Percentiles rank a stretch among this genome's conserved stretches.
phyloP scores from a whole-genome alignment of 306 rosid species.

The Sesbania bispinosa region DNA sequence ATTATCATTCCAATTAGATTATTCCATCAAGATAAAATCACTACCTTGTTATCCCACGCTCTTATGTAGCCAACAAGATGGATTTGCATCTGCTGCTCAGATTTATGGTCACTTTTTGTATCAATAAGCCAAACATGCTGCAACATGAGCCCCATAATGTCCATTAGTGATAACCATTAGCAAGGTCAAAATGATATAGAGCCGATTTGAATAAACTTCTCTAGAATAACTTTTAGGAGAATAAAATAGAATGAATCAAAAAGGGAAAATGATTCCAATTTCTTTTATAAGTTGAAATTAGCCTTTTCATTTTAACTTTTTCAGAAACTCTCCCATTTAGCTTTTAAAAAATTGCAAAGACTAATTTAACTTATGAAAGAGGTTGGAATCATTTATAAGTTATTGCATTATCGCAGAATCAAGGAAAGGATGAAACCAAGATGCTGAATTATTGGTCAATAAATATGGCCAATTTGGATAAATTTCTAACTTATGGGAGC shows the following conservation, averaged over 20 bases:
- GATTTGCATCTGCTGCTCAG: slow-evolving; percentile 48
- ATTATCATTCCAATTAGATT: not conserved
- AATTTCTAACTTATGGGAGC: no score
- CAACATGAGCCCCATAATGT: slow-evolving; percentile 21
- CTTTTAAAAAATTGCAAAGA: no score
- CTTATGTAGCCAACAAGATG: slow-evolving; percentile 66
- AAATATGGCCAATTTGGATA: no score
- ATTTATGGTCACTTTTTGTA: slow-evolving; percentile 24
- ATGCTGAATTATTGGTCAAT: not conserved
- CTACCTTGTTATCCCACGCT: slow-evolving; percentile 49
- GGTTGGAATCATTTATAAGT: no score
- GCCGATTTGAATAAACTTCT: no score
- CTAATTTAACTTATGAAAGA: no score
- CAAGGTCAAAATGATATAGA: not conserved
- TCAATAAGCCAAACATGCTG: slow-evolving; percentile 49
- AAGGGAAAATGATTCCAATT: no score
- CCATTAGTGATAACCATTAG: not conserved
- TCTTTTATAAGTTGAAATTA: no score
- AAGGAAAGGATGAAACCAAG: not conserved
- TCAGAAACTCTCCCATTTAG: no score
- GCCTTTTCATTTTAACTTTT: no score
- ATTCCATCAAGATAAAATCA: not conserved
- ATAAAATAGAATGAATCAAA: no score
- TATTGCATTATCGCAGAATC: slow-evolving; percentile 13
- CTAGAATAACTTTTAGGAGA: no score